These are phyloP conservation scores for Lupinus albus DNA, from an alignment of 306 rosid species.

Conservation along the genomic window DNA sequence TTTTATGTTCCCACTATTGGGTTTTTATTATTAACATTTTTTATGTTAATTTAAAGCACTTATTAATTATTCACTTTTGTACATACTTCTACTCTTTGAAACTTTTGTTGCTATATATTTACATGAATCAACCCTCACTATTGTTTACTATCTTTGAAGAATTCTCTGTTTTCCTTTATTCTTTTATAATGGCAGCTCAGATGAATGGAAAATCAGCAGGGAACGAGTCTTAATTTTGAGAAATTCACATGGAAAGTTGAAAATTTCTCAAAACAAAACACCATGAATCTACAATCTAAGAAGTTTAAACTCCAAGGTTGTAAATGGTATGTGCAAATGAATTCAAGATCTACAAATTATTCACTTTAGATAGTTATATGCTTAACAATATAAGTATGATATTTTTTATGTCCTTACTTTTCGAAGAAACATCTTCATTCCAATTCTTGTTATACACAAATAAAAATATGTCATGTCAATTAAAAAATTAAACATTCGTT, in stretches of 20 bases:
- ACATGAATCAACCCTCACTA: not conserved
- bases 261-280: constrained; percentile 41
- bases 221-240: not conserved
- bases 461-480: too few species aligned
- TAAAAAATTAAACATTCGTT: too few species aligned
- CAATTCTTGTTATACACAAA: too few species aligned
- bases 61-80: not conserved
- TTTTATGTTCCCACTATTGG: not conserved
- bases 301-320: constrained; percentile 32
- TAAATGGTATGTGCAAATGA: constrained; percentile 38
- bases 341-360: not conserved
- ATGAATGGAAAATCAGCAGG: constrained; percentile 41
- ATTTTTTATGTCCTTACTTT: not conserved
- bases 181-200: constrained; percentile 29
- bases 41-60: not conserved
- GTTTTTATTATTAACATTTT: not conserved
- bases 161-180: not conserved
- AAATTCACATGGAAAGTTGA: constrained; percentile 43
- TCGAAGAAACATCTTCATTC: too few species aligned
- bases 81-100: not conserved
- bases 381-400: not conserved
- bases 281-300: constrained; percentile 44
- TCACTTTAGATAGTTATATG: not conserved
- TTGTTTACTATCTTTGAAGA: not conserved
- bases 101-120: not conserved